Percentiles rank a stretch among this genome's conserved stretches.
Evolutionary conservation across 306 rosid species (phyloP).

Genomic region (Ormosia semicastrata): DNA sequence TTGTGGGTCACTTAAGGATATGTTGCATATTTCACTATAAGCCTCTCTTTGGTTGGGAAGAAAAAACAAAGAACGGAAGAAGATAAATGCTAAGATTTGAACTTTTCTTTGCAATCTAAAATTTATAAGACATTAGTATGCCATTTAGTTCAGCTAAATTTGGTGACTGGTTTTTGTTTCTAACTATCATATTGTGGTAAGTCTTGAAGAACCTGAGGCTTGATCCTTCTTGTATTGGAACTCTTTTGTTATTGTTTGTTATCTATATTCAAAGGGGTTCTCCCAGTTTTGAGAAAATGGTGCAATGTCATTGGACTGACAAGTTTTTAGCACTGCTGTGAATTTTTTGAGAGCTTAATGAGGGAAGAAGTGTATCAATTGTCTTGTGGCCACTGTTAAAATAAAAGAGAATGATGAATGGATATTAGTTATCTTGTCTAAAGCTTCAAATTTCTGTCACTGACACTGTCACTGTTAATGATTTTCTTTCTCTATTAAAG

Average conservation of each 20-base stretch:
- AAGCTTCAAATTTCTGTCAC: background rate
- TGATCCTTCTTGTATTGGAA: background rate
- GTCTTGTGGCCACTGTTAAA: background rate
- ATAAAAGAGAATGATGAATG: background rate
- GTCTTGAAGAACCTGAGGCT: background rate
- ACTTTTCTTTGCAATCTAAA: background rate
- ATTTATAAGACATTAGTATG: background rate
- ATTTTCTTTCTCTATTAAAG: too few relatives aligned
- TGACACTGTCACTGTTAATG: background rate
- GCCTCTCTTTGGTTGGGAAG: background rate
- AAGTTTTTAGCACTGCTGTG: background rate
- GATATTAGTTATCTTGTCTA: background rate
- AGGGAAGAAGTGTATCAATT: conserved; percentile 1
- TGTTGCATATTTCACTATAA: background rate
- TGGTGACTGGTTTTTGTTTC: background rate
- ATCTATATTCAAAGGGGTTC: background rate
- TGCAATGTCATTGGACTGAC: background rate
- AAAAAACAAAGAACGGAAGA: background rate
- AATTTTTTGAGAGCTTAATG: background rate
- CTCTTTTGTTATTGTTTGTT: background rate
- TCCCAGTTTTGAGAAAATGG: conserved; percentile 20
- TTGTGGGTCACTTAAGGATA: background rate
- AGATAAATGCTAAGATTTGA: background rate
- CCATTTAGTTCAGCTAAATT: background rate
- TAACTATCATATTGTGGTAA: background rate